These are phyloP conservation scores for Pseudocercospora macadamiae DNA, from an alignment of 2,329 filamentous ascomycete species.

Conservation along the genomic window DNA sequence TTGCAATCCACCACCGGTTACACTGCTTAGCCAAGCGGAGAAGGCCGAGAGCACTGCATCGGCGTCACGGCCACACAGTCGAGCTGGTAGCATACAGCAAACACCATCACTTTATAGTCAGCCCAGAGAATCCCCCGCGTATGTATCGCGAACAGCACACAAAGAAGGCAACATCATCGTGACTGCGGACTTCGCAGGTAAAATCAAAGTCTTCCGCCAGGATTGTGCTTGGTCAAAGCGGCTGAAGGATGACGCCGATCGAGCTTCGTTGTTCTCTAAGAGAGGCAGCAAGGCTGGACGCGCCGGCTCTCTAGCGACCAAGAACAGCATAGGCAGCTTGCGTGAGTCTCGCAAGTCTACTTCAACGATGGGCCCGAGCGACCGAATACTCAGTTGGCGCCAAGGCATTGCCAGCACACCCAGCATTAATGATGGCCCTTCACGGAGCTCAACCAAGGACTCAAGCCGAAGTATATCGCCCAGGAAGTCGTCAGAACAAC, in stretches of 20 bases:
- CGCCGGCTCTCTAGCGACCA: conserved; percentile 49
- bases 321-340: conserved; percentile 38
- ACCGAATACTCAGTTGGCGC: conserved; percentile 87
- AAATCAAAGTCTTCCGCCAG: conserved; percentile 92
- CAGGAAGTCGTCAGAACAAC: conserved; percentile 44
- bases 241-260: conserved; percentile 73
- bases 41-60: conserved; percentile 36
- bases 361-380: conserved; percentile 55
- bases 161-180: conserved; percentile 85
- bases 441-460: conserved; percentile 15
- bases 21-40: conserved; percentile 74
- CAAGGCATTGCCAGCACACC: conserved; percentile 64
- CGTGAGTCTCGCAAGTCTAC: conserved; percentile 35
- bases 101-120: conserved; percentile 42
- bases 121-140: conserved; percentile 69
- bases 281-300: conserved; percentile 57
- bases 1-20: conserved; percentile 92
- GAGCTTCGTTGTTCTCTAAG: conserved; percentile 73
- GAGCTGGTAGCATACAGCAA: conserved; percentile 40
- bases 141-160: conserved; percentile 75
- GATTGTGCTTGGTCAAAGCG: conserved; percentile 87
- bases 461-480: conserved; percentile 52
- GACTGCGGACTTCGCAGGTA: conserved; percentile 83
- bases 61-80: conserved; percentile 53
- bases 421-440: conserved; percentile 47